Evolutionary conservation across 2,329 filamentous ascomycete genomes (phyloP).

Genomic region (Botrytis pseudocinerea): DNA sequence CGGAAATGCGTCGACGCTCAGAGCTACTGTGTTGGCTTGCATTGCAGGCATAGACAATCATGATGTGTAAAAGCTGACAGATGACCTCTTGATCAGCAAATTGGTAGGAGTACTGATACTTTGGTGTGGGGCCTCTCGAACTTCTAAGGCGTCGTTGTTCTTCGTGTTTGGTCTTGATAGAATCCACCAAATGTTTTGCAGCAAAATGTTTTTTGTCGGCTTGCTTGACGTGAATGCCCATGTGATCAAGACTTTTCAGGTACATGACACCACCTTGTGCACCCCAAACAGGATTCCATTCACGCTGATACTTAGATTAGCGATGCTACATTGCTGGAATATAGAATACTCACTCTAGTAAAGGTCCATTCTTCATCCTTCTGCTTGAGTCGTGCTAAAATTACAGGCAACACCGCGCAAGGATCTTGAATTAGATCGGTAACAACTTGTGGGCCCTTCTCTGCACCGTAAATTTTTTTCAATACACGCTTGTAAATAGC

Average conservation of each 20-base stretch:
- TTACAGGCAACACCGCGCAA: conserved; percentile 82
- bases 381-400: conserved; percentile 86
- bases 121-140: conserved; percentile 60
- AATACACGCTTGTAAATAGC: conserved; percentile 96
- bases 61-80: conserved; percentile 60
- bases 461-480: conserved; percentile 92
- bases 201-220: conserved; percentile 90
- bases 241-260: conserved; percentile 94
- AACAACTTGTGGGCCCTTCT: conserved; percentile 81
- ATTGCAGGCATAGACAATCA: conserved; percentile 64
- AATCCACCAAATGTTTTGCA: conserved; percentile 83
- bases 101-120: conserved; percentile 73
- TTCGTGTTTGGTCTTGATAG: conserved; percentile 90
- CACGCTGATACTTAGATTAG: conserved; percentile 55
- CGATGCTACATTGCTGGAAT: neutral
- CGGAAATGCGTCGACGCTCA: conserved; percentile 72
- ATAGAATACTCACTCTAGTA: conserved; percentile 57
- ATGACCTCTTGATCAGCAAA: conserved; percentile 73
- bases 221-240: conserved; percentile 85
- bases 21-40: conserved; percentile 70
- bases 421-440: conserved; percentile 83
- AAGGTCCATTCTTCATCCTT: conserved; percentile 98
- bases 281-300: conserved; percentile 99
- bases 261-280: conserved; percentile 93
- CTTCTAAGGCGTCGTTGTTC: conserved; percentile 76